These are phyloP conservation scores for Alternaria dauci DNA, from an alignment of 2,329 filamentous ascomycete species.

Conservation along the genomic window DNA sequence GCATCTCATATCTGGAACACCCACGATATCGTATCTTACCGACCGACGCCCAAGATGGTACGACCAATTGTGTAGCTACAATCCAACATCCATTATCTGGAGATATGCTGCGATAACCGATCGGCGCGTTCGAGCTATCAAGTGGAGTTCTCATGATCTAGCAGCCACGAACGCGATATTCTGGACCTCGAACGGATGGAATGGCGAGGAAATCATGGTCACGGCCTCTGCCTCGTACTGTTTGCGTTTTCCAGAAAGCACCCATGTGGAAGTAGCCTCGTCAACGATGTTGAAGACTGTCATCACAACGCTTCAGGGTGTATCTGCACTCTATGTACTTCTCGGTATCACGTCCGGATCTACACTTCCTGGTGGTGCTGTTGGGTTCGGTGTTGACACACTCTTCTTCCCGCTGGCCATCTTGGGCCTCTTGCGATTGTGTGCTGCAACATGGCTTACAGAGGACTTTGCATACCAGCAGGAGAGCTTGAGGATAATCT, in stretches of 20 bases:
- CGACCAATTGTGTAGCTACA: conserved; percentile 42
- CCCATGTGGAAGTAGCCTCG: conserved; percentile 14
- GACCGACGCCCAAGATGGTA: conserved; percentile 36
- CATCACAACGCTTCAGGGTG: conserved; percentile 25
- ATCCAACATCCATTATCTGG: conserved; percentile 52
- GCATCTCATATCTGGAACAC: conserved; percentile 41
- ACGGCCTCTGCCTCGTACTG: conserved; percentile 4
- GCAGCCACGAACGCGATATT: conserved; percentile 48
- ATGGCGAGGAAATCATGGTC: conserved; percentile 42
- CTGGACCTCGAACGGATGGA: conserved; percentile 48
- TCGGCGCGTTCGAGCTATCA: conserved; percentile 40
- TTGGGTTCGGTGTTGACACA: conserved; percentile 3
- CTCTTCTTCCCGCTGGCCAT: conserved; percentile 24
- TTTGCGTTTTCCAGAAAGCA: conserved; percentile 8
- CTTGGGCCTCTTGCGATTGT: conserved; percentile 22
- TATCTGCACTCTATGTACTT: conserved; percentile 20
- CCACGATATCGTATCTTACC: conserved; percentile 29
- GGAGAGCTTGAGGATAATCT: background rate
- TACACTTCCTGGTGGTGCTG: background rate
- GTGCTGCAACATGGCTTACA: conserved; percentile 22
- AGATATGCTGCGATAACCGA: conserved; percentile 49
- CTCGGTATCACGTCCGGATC: background rate
- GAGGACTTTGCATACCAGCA: conserved; percentile 23
- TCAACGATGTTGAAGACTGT: conserved; percentile 24
- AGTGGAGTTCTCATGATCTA: conserved; percentile 39